Evolutionary conservation across 164 flowering plant species (phyloP).

Genomic region (Kalanchoe fedtschenkoi): DNA sequence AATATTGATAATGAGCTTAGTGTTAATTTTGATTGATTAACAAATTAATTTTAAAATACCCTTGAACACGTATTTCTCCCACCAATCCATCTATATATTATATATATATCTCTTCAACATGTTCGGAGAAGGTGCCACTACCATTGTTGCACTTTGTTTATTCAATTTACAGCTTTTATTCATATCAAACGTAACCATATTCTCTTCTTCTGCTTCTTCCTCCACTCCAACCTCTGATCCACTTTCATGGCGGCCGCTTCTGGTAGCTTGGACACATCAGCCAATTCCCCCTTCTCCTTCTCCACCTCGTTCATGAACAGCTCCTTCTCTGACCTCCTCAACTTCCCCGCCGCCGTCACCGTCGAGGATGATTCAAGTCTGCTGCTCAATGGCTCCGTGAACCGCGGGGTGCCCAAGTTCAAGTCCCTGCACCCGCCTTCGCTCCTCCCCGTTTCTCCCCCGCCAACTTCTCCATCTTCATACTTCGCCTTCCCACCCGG

Average conservation of each 20-base stretch:
- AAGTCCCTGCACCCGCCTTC: slow-evolving; percentile 50
- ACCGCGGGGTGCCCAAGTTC: slow-evolving; percentile 40
- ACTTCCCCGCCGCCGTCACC: slow-evolving; percentile 15
- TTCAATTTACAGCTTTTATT: no score
- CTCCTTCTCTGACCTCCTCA: slow-evolving; percentile 38
- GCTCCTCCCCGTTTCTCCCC: slow-evolving; percentile 35
- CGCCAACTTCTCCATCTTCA: slow-evolving; percentile 38
- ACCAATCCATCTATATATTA: no score
- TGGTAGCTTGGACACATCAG: slow-evolving; percentile 27
- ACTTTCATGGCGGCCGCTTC: slow-evolving; percentile 38
- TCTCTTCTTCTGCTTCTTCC: neutral
- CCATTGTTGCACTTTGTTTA: no score
- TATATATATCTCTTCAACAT: no score
- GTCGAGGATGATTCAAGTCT: neutral
- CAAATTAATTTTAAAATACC: no score
- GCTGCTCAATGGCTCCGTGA: neutral
- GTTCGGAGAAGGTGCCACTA: no score
- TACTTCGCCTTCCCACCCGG: slow-evolving; percentile 54
- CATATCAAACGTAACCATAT: slow-evolving; percentile 13
- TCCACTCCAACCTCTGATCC: slow-evolving; percentile 8
- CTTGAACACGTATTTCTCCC: no score
- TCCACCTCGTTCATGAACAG: slow-evolving; percentile 28
- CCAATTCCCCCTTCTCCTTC: slow-evolving; percentile 37
- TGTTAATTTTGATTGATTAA: no score
- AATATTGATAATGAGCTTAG: no score